Evolutionary conservation across 345 rosid species (phyloP), one percentile per base, ranked within the genome.

Genomic region (Corchorus olitorius): DNA sequence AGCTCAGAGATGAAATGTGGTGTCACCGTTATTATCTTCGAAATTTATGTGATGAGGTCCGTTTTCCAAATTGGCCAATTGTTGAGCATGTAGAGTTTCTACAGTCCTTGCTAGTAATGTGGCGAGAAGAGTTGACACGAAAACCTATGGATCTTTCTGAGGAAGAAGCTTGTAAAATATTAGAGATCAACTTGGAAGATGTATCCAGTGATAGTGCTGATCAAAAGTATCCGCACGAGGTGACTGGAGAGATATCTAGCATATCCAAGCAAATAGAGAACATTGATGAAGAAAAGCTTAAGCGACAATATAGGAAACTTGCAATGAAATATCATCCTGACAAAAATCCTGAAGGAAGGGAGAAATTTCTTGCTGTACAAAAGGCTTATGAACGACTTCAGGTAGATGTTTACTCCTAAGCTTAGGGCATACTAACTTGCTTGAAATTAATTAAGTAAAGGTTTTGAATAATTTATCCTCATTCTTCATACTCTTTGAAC

Each of bases 1-100:
- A 96, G 81, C 88, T 96, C 76, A 91, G 89, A 92, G 98, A 96
- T 88, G 99, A 96, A 87, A 96, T 96, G 99, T 96, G 99, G 99
- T 96, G 99, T 83, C 97, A 96, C 79, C 97, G 98, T 17, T 96
- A 96, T 78, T 96, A 96, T 85, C 97, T 96, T 46, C 85, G 95
- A 56, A 96, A 96, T 81, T 85, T 96, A 72, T 96, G 99, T 77
- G 97, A 96, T 80, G 97, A 93, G 80, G 92, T 92, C 76, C 92
- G 89, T 37, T 96, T 96, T 88, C 98, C 97, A 22, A 93, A 92
- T 80, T 96, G 99, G 99, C 92, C 87, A 63, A 92, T 96, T 68
- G 99, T 93, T 77, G 99, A 96, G 82, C 99, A 96, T 86, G 99
- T 96, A 14, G 99, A 93, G 86, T 91, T 96, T 73, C 84, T 96